phyloP scores from a whole-genome alignment of 495 filamentous ascomycete genomes.

The Hapsidospora chrysogenum region DNA sequence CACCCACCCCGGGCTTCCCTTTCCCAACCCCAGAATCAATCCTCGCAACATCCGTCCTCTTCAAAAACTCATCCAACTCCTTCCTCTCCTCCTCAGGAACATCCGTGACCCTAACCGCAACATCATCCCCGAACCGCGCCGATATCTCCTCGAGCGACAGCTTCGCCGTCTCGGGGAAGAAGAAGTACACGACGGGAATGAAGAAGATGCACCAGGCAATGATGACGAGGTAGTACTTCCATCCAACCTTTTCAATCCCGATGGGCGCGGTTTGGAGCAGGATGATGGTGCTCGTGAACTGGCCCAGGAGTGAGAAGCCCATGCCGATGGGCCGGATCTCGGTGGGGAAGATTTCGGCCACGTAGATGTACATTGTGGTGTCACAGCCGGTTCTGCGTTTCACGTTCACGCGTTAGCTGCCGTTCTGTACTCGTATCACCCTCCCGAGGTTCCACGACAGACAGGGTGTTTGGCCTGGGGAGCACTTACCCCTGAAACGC shows the following conservation, averaged over 20 bases:
- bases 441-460: too few species aligned
- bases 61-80: conserved; percentile 1
- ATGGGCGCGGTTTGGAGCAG: conserved; percentile 23
- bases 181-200: conserved; percentile 10
- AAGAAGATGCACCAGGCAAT: conserved; percentile 27
- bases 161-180: conserved; percentile 12
- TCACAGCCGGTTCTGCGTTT: conserved; percentile 32
- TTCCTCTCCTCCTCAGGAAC: too few species aligned
- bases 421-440: conserved; percentile 3
- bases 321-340: conserved; percentile 30
- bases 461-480: too few species aligned
- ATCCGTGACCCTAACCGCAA: conserved; percentile 3
- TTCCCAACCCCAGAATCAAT: too few species aligned
- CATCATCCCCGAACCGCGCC: conserved; percentile 3
- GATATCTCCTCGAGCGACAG: conserved; percentile 1
- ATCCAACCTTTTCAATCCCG: conserved; percentile 23
- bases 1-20: too few species aligned
- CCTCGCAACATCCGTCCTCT: neutral
- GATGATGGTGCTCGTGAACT: conserved; percentile 8
- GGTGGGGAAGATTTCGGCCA: conserved; percentile 34
- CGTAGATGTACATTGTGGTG: conserved; percentile 33
- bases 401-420: neutral
- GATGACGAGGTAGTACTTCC: conserved; percentile 33
- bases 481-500: too few species aligned
- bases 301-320: conserved; percentile 25